A percentile compares a stretch with the other conserved stretches of the same genome.
Conservation (phyloP, 805 yeast genomes). For the Candida hispaniensis region DNA sequence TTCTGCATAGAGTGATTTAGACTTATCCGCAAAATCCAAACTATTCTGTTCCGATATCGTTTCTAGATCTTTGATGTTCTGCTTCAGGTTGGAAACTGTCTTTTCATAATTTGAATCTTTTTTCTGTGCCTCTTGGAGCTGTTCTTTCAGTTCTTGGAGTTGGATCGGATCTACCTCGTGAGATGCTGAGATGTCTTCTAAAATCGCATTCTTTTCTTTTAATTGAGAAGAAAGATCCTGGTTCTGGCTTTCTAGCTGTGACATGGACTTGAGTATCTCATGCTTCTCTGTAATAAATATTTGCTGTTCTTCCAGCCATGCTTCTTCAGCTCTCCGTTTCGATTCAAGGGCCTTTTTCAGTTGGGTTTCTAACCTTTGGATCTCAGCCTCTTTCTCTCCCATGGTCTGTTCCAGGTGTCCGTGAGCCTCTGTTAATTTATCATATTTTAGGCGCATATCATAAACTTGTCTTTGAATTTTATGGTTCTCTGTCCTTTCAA, state of each 20-base stretch:
- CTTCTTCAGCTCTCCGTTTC: slow-evolving; percentile 8
- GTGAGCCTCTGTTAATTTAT: slow-evolving; percentile 12
- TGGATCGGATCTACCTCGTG: slow-evolving; percentile 9
- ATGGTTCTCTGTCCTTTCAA: slow-evolving; percentile 12
- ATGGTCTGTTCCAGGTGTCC: slow-evolving; percentile 9
- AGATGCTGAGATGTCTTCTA: no score
- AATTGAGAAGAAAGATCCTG: slow-evolving; percentile 5
- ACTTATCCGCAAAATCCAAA: slow-evolving; percentile 25
- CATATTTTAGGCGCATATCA: slow-evolving; percentile 7
- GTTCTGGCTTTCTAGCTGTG: slow-evolving; percentile 5
- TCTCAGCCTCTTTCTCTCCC: slow-evolving; percentile 3
- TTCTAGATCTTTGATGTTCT: slow-evolving; percentile 22
- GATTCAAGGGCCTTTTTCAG: slow-evolving; percentile 10
- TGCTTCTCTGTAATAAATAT: slow-evolving; percentile 15
- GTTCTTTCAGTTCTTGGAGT: slow-evolving; percentile 5
- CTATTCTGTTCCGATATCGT: slow-evolving; percentile 26
- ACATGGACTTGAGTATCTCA: slow-evolving; percentile 8
- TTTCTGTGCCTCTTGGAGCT: slow-evolving; percentile 13
- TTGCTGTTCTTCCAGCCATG: slow-evolving; percentile 14
- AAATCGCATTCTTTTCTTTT: slow-evolving; percentile 13
- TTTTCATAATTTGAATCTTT: slow-evolving; percentile 11
- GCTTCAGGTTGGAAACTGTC: slow-evolving; percentile 18
- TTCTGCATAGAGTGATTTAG: slow-evolving; percentile 24
- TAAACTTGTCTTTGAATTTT: slow-evolving; percentile 8
- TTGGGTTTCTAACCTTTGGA: slow-evolving; percentile 11